Base-by-base conservation (phyloP, 2,329 filamentous ascomycete genomes). In the Bipolaris bicolor region DNA sequence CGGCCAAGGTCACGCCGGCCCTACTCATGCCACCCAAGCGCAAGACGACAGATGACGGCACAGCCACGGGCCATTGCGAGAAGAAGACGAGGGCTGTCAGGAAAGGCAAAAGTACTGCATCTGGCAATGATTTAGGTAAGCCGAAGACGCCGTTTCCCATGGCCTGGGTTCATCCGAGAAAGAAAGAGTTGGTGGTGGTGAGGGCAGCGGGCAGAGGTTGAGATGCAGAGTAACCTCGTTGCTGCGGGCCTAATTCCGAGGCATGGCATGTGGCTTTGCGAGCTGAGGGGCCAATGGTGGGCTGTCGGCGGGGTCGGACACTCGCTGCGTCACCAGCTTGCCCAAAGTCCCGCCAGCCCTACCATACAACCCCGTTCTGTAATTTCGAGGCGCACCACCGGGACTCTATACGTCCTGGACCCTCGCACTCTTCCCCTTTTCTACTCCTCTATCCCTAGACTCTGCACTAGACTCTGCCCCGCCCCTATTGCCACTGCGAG, bases 271-370 rank as follows among this genome's bases (percentile, higher is more conserved):
- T 45, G 43, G 43, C 29, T 48, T 43, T 37, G 49, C 36, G 48
- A 34, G n/a, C 37, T 43, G 29, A 57, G 57, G 56, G 57, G 56
- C 56, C 60, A 58, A 57, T 62, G 54, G 60, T 62, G 60, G 55
- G 57, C 52, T 57, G 52, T 44, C 48, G 53, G 57, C 58, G 64
- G 55, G 58, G 52, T 64, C 58, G 60, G 57, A 55, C 54, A 58
- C 50, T 47, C 47, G 59, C 61, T 64, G 61, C 64, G 60, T 62
- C 64, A 64, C 62, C 29, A 55, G 49, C 58, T 59, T 39, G 56
- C 51, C 54, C 52, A 58, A 55, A 44, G 36, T 57, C 61, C 50
- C 50, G 45, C 55, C 49, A 54, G 41, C 52, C 31, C 41, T 39
- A 46, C 26, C 4, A 49, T 53, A 34, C 44, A 45, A 52, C 49